These are phyloP conservation scores for Metschnikowia lochheadii DNA, from an alignment of 805 yeast genomes.

Conservation along the genomic window DNA sequence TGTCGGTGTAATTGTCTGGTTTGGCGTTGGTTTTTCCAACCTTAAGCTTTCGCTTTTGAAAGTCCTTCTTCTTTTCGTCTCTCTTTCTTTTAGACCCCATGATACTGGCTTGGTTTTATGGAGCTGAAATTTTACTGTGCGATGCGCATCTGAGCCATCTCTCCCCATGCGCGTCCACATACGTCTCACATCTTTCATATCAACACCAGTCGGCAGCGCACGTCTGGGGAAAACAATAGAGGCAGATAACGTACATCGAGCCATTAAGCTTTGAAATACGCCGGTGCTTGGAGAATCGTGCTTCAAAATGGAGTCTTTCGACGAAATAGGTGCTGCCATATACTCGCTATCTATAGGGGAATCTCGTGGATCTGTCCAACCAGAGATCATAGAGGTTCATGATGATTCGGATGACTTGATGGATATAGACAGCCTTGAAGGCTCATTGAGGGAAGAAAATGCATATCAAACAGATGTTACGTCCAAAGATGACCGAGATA, in stretches of 20 bases:
- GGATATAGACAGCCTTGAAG: slow-evolving; percentile 21
- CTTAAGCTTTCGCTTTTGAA: slow-evolving; percentile 69
- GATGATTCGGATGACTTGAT: slow-evolving; percentile 17
- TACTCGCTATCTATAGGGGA: slow-evolving; percentile 13
- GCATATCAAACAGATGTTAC: background rate
- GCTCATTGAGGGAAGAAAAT: background rate
- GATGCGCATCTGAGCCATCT: slow-evolving; percentile 11
- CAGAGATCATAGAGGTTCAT: background rate
- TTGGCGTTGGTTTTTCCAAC: slow-evolving; percentile 81
- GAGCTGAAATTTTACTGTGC: slow-evolving; percentile 4
- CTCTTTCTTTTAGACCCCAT: slow-evolving; percentile 53
- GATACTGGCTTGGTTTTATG: background rate
- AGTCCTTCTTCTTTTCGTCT: slow-evolving; percentile 67
- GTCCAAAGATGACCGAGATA: background rate
- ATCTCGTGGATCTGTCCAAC: background rate
- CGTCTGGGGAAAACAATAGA: background rate
- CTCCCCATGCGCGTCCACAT: background rate
- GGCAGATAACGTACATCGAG: background rate
- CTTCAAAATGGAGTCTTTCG: slow-evolving; percentile 10
- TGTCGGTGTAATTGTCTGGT: slow-evolving; percentile 76
- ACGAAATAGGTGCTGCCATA: slow-evolving; percentile 16
- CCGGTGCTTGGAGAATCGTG: background rate
- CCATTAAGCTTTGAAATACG: background rate
- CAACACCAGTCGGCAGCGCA: background rate
- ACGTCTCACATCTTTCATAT: background rate